These are phyloP conservation scores for Musa balbisiana DNA, from an alignment of 202 grass and related monocot genomes.

Conservation along the genomic window DNA sequence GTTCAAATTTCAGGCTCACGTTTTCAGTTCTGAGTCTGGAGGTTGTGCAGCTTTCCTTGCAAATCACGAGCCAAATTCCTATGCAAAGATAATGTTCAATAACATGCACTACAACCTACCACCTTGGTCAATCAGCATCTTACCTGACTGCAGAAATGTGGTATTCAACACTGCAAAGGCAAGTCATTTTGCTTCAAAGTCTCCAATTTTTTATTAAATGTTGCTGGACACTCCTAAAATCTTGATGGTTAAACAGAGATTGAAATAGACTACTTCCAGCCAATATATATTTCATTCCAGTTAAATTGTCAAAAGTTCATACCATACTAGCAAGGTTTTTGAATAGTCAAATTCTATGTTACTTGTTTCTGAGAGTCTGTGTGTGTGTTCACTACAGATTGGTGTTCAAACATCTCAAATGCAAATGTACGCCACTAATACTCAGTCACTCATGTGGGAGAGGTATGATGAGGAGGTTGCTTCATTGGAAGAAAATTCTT, in stretches of 20 bases:
- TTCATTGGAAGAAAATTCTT: conserved; percentile 53
- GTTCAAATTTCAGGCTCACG: conserved; percentile 60
- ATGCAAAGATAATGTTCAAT: conserved; percentile 65
- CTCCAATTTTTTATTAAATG: not conserved
- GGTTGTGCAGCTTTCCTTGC: conserved; percentile 79
- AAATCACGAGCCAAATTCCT: conserved; percentile 75
- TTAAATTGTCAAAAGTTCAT: not conserved
- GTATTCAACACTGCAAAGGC: conserved; percentile 94
- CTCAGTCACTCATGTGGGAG: conserved; percentile 71
- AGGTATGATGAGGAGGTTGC: conserved; percentile 83
- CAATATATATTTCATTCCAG: not conserved
- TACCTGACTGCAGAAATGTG: conserved; percentile 88
- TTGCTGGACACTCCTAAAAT: not conserved
- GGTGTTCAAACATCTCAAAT: conserved; percentile 98
- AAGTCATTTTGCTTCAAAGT: conserved; percentile 17
- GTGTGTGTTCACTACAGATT: conserved; percentile 30
- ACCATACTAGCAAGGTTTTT: not conserved
- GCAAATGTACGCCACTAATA: conserved; percentile 77
- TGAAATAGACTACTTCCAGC: not conserved
- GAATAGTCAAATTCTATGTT: not conserved
- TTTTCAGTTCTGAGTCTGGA: conserved; percentile 66
- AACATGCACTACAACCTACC: conserved; percentile 83
- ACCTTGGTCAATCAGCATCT: conserved; percentile 98
- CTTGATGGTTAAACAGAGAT: not conserved
- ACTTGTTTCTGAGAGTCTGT: not conserved